Evolutionary conservation across 176 grass and related monocot species (phyloP), one percentile per base, ranked within the genome.

Genomic region (Tillandsia fasciculata): DNA sequence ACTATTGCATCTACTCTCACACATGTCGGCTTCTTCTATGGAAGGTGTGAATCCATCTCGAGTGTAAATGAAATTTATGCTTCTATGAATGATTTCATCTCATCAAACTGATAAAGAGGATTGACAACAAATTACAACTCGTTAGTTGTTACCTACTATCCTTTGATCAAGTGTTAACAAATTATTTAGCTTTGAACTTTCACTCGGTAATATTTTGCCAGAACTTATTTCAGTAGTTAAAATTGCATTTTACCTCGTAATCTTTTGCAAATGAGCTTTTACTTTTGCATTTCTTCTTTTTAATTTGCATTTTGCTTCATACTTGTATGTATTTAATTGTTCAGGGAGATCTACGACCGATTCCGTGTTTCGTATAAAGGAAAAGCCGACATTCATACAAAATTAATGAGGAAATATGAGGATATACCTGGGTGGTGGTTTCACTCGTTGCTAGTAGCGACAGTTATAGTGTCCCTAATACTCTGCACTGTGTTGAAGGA

Each of bases 371-470:
- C 86, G 2, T 82, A 87, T 66, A 87, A 70, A 53, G 83, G 86
- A 22, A 89, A 91, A 72, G 57, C 42, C 0, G 92, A 96, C 83
- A 83, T 96, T 74, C 92, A 96, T 84, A 84, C 88, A 3, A 96
- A 57, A 83, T 9, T 96, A 70, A 91, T 91, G 92, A 89, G 58
- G 57, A 82, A 56, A 71, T 96, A 96, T 42, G 76, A 84, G 2
- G 86, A 96, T 72, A 96, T 96, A 68, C 88, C 83, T 2, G 78
- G n/a, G 63, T 91, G 92, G 88, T 96, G 92, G 92, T 96, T 96
- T 83, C 75, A 85, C 61, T 0, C 17, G 12, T 59, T 91, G 70
- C 76, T 91, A 8, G 64, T 3, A 58, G 23, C 68, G 26, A 80
- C 83, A 49, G 12, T 83, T 18, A 75, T 67, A 2, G 56, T 76